phyloP scores from a whole-genome alignment of 108 stramenopile genomes.

The Nitzschia sp. region DNA sequence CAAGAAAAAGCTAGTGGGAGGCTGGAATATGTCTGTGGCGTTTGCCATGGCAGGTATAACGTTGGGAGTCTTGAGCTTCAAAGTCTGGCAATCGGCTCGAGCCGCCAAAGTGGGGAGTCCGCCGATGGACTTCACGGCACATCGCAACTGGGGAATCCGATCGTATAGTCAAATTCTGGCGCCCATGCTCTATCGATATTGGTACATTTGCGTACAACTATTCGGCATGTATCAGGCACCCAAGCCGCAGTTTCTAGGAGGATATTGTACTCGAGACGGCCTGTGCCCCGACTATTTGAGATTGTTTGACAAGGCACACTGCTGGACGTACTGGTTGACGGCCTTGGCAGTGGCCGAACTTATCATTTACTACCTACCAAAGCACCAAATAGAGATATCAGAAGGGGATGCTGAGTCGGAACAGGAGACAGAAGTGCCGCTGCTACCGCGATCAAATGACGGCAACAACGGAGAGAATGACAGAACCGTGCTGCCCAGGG shows the following conservation, averaged over 20 bases:
- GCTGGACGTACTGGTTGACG: conserved; percentile 34
- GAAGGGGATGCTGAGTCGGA: not conserved
- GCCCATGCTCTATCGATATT: conserved; percentile 42
- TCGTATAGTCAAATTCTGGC: conserved; percentile 41
- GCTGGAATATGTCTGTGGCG: conserved; percentile 42
- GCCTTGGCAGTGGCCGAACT: conserved; percentile 25
- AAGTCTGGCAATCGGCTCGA: conserved; percentile 31
- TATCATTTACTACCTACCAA: conserved; percentile 27
- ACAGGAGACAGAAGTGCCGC: not conserved
- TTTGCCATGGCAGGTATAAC: conserved; percentile 30
- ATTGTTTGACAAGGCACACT: conserved; percentile 12
- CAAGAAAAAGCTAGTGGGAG: conserved; percentile 35
- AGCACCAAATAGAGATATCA: not conserved
- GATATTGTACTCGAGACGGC: conserved; percentile 7
- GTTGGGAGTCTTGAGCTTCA: conserved; percentile 27
- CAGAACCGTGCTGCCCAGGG: too few relatives aligned
- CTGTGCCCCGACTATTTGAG: conserved; percentile 23
- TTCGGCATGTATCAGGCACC: conserved; percentile 14
- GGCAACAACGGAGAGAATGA: too few relatives aligned
- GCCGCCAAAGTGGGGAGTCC: not conserved
- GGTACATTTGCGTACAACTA: conserved; percentile 12
- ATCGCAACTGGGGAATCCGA: conserved; percentile 46
- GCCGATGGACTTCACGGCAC: conserved; percentile 13
- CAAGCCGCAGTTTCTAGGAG: not conserved
- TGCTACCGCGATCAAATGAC: too few relatives aligned